Conservation (phyloP, 2,329 filamentous ascomycete genomes). For the Didymella keratinophila region DNA sequence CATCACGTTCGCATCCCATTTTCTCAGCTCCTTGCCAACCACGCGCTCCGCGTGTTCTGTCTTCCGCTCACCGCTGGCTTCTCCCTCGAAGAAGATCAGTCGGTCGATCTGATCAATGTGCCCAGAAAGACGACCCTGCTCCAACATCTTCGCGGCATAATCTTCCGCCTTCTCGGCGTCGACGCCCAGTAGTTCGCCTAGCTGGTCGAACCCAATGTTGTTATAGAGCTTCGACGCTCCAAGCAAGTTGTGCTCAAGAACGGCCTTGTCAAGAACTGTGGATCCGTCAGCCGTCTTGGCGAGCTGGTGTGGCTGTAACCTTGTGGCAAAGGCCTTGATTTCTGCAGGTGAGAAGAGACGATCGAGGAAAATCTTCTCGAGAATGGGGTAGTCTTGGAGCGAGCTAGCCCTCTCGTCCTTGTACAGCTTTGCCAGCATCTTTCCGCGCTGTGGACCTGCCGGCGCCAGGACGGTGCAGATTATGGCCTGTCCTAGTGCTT, state of each 20-base stretch:
- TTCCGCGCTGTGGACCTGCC: slow-evolving; percentile 83
- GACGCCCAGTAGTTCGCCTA: slow-evolving; percentile 80
- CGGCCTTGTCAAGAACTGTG: slow-evolving; percentile 90
- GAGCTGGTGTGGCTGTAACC: slow-evolving; percentile 85
- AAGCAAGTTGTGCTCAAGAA: slow-evolving; percentile 94
- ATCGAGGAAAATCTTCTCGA: slow-evolving; percentile 98
- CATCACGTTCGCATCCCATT: slow-evolving; percentile 91
- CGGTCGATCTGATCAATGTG: slow-evolving; percentile 94
- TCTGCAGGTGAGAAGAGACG: slow-evolving; percentile 82
- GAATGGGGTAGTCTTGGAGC: slow-evolving; percentile 81
- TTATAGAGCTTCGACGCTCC: slow-evolving; percentile 71
- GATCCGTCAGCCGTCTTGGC: slow-evolving; percentile 89
- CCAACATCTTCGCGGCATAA: slow-evolving; percentile 93
- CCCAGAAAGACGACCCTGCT: slow-evolving; percentile 86
- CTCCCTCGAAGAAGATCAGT: slow-evolving; percentile 85
- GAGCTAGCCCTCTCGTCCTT: slow-evolving; percentile 85
- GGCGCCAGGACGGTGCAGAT: slow-evolving; percentile 92
- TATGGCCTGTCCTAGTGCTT: slow-evolving; percentile 85
- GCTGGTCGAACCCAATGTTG: slow-evolving; percentile 66
- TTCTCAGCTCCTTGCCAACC: slow-evolving; percentile 75
- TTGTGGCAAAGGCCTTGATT: slow-evolving; percentile 83
- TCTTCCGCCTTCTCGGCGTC: slow-evolving; percentile 84
- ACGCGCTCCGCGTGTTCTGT: slow-evolving; percentile 67
- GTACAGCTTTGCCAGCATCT: slow-evolving; percentile 83
- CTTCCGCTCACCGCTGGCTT: slow-evolving; percentile 73